Base-by-base conservation (phyloP, 1,139 yeast genomes). In the Magnusiomyces magnusii region DNA sequence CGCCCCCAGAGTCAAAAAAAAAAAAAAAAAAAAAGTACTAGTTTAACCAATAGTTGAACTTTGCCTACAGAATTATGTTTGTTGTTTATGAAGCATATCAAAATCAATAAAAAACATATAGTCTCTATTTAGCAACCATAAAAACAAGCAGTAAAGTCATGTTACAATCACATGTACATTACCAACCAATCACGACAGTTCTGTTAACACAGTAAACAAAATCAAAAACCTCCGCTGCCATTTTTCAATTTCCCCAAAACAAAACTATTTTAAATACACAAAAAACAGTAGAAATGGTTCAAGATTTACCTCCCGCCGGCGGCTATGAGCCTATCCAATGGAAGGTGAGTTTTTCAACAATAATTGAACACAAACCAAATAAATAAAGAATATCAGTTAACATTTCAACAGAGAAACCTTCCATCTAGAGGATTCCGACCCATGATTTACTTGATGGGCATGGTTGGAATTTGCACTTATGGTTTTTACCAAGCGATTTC, bases 1-100 rank as follows among this genome's bases (percentile, higher is more conserved):
- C 98, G 57, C 80, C 98, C 70, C 92, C 98, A 73, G 98, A 92
- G 69, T 92, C 98, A 70, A 92, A 92, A 61, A 92, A 75, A 67
- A 91, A 91, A 61, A 87, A 87, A n/a, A n/a, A n/a, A n/a, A n/a
- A n/a, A n/a, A n/a, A n/a, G n/a, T n/a, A n/a, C n/a, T n/a, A n/a
- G n/a, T n/a, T n/a, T n/a, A n/a, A n/a, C n/a, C n/a, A n/a, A n/a
- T n/a, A n/a, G n/a, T n/a, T n/a, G n/a, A n/a, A n/a, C n/a, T n/a
- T n/a, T n/a, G n/a, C n/a, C n/a, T n/a, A n/a, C 36, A 13, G 13
- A 31, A 5, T 51, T 31, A 17, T 51, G 36, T 34, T 51, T 34
- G 17, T 31, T 7, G 13, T 31, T 7, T 28, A 24, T 17, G 36
- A 27, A 47, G 7, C n/a, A n/a, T n/a, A n/a, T n/a, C n/a, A n/a